These are phyloP conservation scores for Zymoseptoria tritici DNA, from an alignment of 2,329 filamentous ascomycete genomes.

Conservation along the genomic window DNA sequence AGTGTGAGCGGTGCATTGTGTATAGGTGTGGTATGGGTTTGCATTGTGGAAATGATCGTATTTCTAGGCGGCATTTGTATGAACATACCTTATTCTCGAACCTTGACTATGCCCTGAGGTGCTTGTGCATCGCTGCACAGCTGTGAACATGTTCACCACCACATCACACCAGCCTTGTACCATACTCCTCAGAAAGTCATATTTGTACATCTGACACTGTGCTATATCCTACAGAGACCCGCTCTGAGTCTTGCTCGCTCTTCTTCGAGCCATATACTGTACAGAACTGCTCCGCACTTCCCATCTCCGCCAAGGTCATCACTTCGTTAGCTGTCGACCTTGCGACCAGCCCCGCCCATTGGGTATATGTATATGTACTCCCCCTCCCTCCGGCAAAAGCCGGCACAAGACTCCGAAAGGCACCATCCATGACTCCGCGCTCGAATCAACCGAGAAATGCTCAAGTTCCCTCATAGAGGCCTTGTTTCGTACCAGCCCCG, in stretches of 20 bases:
- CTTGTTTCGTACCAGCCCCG: background rate
- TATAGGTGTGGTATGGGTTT: background rate
- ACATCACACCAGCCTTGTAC: too few relatives aligned
- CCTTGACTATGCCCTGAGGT: background rate
- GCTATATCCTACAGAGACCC: background rate
- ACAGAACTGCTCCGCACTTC: background rate
- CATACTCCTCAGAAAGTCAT: background rate
- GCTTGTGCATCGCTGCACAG: too few relatives aligned
- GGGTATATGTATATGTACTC: background rate
- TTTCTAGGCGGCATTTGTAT: background rate
- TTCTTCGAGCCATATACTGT: background rate
- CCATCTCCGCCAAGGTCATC: background rate
- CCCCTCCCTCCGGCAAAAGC: background rate
- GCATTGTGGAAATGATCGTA: background rate
- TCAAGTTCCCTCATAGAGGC: background rate
- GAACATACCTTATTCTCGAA: background rate
- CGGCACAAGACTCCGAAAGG: background rate
- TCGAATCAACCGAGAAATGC: background rate
- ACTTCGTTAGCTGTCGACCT: background rate
- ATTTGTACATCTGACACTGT: background rate
- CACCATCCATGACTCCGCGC: background rate
- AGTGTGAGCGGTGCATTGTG: slow-evolving; percentile 10
- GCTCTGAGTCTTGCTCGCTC: background rate
- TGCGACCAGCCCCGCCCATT: background rate
- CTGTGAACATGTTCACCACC: too few relatives aligned